Evolutionary conservation across 1,139 yeast genomes (phyloP), one percentile per base, ranked within the genome.

Genomic region (Taphrina populina): DNA sequence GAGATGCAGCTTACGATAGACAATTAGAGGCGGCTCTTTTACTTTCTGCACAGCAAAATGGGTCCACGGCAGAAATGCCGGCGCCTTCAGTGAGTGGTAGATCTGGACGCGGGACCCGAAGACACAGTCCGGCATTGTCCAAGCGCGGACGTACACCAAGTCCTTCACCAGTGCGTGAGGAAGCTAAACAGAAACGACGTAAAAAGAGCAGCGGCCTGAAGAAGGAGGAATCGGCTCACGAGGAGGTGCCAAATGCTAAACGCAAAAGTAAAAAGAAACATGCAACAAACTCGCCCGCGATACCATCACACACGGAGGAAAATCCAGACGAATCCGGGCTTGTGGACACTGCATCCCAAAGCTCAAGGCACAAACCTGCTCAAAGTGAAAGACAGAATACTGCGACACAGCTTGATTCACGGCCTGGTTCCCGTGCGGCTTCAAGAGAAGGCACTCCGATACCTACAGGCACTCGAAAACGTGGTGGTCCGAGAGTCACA

Each of bases 1-100:
- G 79, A 10, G 82, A 79, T 59, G 82, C 81, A 24, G 79, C 76
- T 23, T 83, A 52, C 17, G 56, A 52, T 20, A 26, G 49, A 26
- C 49, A 41, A 41, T 41, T 52, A 8, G 49, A 52, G 27, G 56
- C 56, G 8, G 49, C 56, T 7, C 43, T 52, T 3, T 33, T 52
- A n/a, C 36, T 41, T 4, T 41, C 56, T 8, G 56, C 49, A 19
- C 56, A 43, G 26, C 56, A 52, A 21, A 37, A 41, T 11, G 43
- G 46, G 4, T 23, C 24, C 36, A n/a, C 40, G 23, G 11, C 24
- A 6, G 33, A 34, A 8, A 33, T 26, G 23, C 43, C 43, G 4
- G 52, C 52, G n/a, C 44, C 44, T 3, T 36, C 44, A 10, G 20
- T 29, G 13, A 39, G 46, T 39, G 54, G 39, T n/a, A 24, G 54